Conservation (phyloP, 108 stramenopile species). For the Nitzschia sp. region DNA sequence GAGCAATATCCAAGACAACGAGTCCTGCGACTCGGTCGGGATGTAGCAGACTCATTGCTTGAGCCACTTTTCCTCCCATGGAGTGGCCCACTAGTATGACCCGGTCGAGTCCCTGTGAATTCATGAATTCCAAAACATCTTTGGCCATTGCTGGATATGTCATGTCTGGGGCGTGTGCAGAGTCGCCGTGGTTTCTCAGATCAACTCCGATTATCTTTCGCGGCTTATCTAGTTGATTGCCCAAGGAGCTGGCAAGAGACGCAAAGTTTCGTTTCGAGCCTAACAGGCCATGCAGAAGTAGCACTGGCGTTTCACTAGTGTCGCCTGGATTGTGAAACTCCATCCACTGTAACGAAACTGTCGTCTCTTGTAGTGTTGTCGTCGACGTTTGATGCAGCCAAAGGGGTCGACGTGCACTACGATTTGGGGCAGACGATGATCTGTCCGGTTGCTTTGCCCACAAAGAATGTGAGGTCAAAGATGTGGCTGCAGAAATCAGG, state of each 20-base stretch:
- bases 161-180: conserved; percentile 46
- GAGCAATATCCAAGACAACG: conserved; percentile 92
- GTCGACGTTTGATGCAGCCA: conserved; percentile 9
- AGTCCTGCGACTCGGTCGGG: conserved; percentile 83
- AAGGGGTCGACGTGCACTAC: neutral
- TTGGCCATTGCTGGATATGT: conserved; percentile 84
- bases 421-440: too few relatives aligned
- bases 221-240: conserved; percentile 60
- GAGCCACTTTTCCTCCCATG: conserved; percentile 96
- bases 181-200: conserved; percentile 92
- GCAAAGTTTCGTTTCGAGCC: conserved; percentile 95
- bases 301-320: conserved; percentile 48
- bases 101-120: conserved; percentile 50
- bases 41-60: conserved; percentile 75
- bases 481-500: neutral
- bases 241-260: conserved; percentile 67
- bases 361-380: conserved; percentile 11
- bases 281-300: conserved; percentile 93
- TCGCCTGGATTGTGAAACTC: conserved; percentile 20
- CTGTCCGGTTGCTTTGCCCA: neutral
- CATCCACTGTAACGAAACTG: conserved; percentile 26
- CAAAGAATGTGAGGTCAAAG: neutral
- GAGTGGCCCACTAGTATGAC: conserved; percentile 87
- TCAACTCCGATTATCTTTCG: conserved; percentile 77
- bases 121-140: conserved; percentile 82